phyloP scores from a whole-genome alignment of 1,284 basidiomycete species.

The Microbotryum intermedium region DNA sequence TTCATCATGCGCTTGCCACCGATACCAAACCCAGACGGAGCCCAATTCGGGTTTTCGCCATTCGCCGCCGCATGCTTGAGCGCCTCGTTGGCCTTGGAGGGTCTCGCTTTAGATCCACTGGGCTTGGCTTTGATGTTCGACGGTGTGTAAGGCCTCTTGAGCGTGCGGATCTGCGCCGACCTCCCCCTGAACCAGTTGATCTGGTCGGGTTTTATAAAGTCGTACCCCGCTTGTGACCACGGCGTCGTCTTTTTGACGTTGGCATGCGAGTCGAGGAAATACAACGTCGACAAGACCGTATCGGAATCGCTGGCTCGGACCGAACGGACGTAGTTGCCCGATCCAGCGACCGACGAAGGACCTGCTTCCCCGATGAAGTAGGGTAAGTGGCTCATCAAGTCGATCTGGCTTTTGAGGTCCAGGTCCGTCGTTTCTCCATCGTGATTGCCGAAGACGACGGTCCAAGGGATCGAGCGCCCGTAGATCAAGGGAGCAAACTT shows the following conservation, averaged over 20 bases:
- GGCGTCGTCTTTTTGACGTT: conserved; percentile 20
- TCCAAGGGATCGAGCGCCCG: conserved; percentile 71
- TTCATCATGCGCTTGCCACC: too few relatives aligned
- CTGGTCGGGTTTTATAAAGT: conserved; percentile 25
- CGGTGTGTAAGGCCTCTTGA: conserved; percentile 16
- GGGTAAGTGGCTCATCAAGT: conserved; percentile 64
- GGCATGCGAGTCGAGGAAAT: conserved; percentile 80
- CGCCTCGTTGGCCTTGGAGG: too few relatives aligned
- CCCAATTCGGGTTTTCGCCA: too few relatives aligned
- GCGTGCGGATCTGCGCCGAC: conserved; percentile 19
- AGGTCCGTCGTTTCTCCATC: conserved; percentile 63
- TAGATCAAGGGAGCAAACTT: conserved; percentile 75
- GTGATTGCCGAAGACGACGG: conserved; percentile 83
- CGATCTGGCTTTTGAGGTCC: conserved; percentile 42
- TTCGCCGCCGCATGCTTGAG: too few relatives aligned
- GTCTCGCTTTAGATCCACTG: neutral
- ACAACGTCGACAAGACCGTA: conserved; percentile 73
- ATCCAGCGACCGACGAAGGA: conserved; percentile 70
- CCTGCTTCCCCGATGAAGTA: conserved; percentile 73
- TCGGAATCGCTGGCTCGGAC: conserved; percentile 21
- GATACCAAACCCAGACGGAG: too few relatives aligned
- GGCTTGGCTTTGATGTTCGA: neutral
- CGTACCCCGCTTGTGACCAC: conserved; percentile 16
- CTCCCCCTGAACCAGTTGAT: conserved; percentile 30
- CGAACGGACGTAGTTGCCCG: conserved; percentile 59